Percentiles rank a stretch among this genome's conserved stretches.
Conservation (phyloP, 1,284 basidiomycete species). For the Sporisorium sorghi region DNA sequence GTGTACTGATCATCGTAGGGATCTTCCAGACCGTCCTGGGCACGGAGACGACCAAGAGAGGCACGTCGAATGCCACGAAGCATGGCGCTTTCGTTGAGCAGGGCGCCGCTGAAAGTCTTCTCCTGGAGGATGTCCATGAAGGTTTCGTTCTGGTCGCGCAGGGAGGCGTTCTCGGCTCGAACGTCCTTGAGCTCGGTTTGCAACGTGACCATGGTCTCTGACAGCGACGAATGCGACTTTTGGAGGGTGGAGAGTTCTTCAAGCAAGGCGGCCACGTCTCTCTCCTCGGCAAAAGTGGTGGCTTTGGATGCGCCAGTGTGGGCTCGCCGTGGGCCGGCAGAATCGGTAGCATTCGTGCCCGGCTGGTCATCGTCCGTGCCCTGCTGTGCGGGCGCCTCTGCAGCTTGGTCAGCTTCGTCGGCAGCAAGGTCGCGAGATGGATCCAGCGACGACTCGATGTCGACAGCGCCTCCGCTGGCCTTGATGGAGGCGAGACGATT, state of each 20-base stretch:
- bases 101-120: slow-evolving; percentile 59
- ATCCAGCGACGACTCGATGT: slow-evolving; percentile 1
- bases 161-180: slow-evolving; percentile 37
- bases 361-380: background rate
- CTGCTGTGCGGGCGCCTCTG: background rate
- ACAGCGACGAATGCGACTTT: slow-evolving; percentile 48
- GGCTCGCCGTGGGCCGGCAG: background rate
- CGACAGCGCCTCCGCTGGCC: slow-evolving; percentile 8
- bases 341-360: background rate
- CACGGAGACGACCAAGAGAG: slow-evolving; percentile 23
- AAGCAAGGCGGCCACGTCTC: slow-evolving; percentile 24
- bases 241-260: slow-evolving; percentile 45
- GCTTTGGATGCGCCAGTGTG: slow-evolving; percentile 1
- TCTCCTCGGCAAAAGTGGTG: slow-evolving; percentile 34
- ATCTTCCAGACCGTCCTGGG: slow-evolving; percentile 25
- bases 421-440: background rate
- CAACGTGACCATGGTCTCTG: slow-evolving; percentile 45
- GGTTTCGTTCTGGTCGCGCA: slow-evolving; percentile 58
- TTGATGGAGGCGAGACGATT: slow-evolving; percentile 46
- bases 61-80: slow-evolving; percentile 43
- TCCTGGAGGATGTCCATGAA: slow-evolving; percentile 61
- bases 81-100: slow-evolving; percentile 58
- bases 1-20: slow-evolving; percentile 44
- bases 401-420: background rate
- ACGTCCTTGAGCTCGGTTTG: slow-evolving; percentile 57